A percentile compares a stretch with the other conserved stretches of the same genome.
Evolutionary conservation across 164 flowering plant species (phyloP).

Genomic region (Piper betle): DNA sequence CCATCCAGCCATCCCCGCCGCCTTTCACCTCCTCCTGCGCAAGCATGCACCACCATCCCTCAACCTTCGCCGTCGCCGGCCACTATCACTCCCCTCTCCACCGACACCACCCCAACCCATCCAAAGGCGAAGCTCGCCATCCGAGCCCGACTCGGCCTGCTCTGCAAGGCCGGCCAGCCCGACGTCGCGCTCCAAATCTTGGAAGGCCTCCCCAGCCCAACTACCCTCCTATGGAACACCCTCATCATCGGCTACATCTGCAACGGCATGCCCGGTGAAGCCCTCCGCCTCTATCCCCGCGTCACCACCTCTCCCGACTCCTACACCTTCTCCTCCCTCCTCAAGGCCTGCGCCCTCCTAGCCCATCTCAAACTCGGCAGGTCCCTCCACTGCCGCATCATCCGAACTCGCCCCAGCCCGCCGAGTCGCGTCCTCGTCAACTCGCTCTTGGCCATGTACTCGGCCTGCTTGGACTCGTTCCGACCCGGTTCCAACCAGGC

Average conservation of each 20-base stretch:
- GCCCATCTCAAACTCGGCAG: constrained; percentile 42
- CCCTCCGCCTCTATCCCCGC: constrained; percentile 47
- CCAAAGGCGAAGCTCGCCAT: constrained; percentile 18
- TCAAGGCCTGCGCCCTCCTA: constrained; percentile 74
- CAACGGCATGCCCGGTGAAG: constrained; percentile 61
- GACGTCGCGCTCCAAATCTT: constrained; percentile 66
- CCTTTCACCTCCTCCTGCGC: not conserved
- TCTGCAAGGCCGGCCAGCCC: constrained; percentile 62
- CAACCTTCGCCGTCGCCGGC: not conserved
- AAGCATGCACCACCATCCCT: not conserved
- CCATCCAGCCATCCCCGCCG: not conserved
- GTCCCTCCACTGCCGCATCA: constrained; percentile 58
- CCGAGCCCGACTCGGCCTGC: constrained; percentile 57
- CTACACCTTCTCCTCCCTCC: constrained; percentile 74
- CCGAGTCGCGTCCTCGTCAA: constrained; percentile 59
- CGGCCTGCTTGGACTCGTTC: constrained; percentile 27
- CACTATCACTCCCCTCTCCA: not conserved
- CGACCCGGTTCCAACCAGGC: constrained; percentile 1
- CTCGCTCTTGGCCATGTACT: constrained; percentile 77
- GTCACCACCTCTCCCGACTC: constrained; percentile 40
- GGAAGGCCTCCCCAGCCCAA: constrained; percentile 59
- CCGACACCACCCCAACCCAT: not conserved
- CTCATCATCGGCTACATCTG: constrained; percentile 77
- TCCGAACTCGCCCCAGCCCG: constrained; percentile 38
- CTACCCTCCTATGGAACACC: constrained; percentile 80